Base-by-base conservation (phyloP, 371 early-diverging fungal species). In the Mortierella sp. region DNA sequence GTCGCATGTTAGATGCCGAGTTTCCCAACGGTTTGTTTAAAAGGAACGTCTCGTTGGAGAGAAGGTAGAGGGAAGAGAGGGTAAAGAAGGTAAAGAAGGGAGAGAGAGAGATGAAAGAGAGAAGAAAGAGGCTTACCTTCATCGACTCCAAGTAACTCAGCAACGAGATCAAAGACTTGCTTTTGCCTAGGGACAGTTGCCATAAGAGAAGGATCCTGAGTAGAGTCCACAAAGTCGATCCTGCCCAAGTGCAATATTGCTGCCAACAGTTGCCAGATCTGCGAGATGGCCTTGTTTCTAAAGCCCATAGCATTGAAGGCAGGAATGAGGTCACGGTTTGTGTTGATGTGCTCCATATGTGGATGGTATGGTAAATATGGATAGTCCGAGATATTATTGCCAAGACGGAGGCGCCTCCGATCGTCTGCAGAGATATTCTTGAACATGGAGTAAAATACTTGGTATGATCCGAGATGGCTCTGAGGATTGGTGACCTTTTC, bases 371-470 rank as follows among this genome's bases (percentile, higher is more conserved):
- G 86, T 39, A 93, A 73, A 64, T 91, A 92, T 28, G 78, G 78
- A 68, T 89, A 93, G 32, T 90, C 86, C 30, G 86, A 70, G 70
- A 87, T 84, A 43, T 87, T 87, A 66, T 88, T 72, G 87, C 91
- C 58, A 14, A 92, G 87, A 66, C 90, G 90, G 32, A 90, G 83
- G 22, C 88, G 88, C 59, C 77, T 83, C 64, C 91, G 88, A 75
- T 92, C 92, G 62, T 87, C 88, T 6, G 85, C 70, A 0, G 88
- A 87, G 14, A 90, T 86, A 10, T 93, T 90, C 64, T 81, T 90
- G 79, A 88, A 86, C 72, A 96, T 87, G 59, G 94, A 90, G 84
- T 96, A 94, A 83, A 97, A 96, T 28, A 96, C 87, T 79, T 96
- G 90, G 80, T 94, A 97, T 40, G 92, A 92, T 59, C 93, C 86